These are phyloP conservation scores for Glycyrrhiza uralensis DNA, from an alignment of 306 rosid species.

Conservation along the genomic window DNA sequence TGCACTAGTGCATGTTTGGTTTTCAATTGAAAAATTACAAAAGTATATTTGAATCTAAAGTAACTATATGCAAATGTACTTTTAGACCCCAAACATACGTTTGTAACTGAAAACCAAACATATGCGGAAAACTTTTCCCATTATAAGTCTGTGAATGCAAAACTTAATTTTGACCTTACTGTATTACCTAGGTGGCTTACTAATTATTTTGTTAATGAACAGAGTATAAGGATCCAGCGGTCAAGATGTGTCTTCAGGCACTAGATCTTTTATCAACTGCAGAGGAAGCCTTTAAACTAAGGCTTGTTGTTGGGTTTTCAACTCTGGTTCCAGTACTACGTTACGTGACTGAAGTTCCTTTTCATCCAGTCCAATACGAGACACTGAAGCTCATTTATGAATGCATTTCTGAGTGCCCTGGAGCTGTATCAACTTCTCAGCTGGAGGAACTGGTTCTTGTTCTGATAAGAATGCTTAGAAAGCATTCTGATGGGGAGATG, in stretches of 20 bases:
- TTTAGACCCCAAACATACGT: too few relatives aligned
- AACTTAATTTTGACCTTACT: slow-evolving; percentile 16
- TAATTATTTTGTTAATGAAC: slow-evolving; percentile 42
- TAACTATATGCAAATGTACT: too few relatives aligned
- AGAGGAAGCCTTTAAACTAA: slow-evolving; percentile 63
- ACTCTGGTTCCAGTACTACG: slow-evolving; percentile 74
- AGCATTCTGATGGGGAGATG: slow-evolving; percentile 66
- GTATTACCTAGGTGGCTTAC: slow-evolving; percentile 9
- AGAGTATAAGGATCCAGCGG: slow-evolving; percentile 74
- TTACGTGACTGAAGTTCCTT: slow-evolving; percentile 79
- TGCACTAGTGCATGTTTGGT: too few relatives aligned
- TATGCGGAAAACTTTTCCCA: too few relatives aligned
- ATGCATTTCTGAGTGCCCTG: slow-evolving; percentile 81
- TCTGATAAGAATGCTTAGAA: slow-evolving; percentile 64
- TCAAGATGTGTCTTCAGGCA: slow-evolving; percentile 73
- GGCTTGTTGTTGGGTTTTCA: slow-evolving; percentile 83
- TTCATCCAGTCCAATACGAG: slow-evolving; percentile 76
- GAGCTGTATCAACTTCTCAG: slow-evolving; percentile 67
- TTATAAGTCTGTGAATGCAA: slow-evolving; percentile 6
- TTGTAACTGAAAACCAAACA: too few relatives aligned
- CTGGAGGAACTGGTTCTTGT: slow-evolving; percentile 57
- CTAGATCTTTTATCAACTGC: slow-evolving; percentile 75
- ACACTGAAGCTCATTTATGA: slow-evolving; percentile 67
- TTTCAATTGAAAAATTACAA: too few relatives aligned
- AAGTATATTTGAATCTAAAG: too few relatives aligned